These are phyloP conservation scores for Backusella sp. DNA, from an alignment of 192 early-diverging fungal species.

Conservation along the genomic window DNA sequence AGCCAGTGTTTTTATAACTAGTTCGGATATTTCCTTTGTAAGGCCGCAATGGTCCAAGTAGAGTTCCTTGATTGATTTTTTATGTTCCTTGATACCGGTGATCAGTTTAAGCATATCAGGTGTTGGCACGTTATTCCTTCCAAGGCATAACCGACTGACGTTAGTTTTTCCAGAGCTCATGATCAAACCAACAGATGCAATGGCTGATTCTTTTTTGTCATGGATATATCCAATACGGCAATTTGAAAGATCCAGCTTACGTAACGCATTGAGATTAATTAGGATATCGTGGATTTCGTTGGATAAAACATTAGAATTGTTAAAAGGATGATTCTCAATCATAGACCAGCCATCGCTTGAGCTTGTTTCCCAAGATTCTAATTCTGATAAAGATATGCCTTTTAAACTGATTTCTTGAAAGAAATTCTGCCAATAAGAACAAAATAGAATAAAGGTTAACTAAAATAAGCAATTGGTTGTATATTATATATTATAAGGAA, in stretches of 20 bases:
- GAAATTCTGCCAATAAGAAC: background rate
- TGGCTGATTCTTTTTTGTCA: background rate
- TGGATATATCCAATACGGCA: background rate
- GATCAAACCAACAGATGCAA: background rate
- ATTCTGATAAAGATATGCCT: background rate
- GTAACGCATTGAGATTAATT: background rate
- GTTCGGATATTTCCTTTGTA: background rate
- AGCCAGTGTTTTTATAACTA: background rate
- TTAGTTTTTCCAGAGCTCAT: background rate
- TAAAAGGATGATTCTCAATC: background rate
- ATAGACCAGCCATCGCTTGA: slow-evolving; percentile 27
- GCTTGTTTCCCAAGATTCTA: slow-evolving; percentile 22
- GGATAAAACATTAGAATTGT: background rate
- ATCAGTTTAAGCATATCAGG: slow-evolving; percentile 1
- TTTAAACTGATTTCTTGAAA: slow-evolving; percentile 6
- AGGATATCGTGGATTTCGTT: background rate
- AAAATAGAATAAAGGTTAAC: background rate
- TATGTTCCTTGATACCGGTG: background rate
- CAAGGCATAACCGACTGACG: background rate
- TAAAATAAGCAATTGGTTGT: background rate
- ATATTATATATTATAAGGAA: background rate
- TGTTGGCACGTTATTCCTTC: background rate
- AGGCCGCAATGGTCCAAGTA: slow-evolving; percentile 12
- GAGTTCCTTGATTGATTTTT: slow-evolving; percentile 1
- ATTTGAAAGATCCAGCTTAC: background rate